Conservation (phyloP, 2,329 filamentous ascomycete genomes). For the Venturia pyrina region DNA sequence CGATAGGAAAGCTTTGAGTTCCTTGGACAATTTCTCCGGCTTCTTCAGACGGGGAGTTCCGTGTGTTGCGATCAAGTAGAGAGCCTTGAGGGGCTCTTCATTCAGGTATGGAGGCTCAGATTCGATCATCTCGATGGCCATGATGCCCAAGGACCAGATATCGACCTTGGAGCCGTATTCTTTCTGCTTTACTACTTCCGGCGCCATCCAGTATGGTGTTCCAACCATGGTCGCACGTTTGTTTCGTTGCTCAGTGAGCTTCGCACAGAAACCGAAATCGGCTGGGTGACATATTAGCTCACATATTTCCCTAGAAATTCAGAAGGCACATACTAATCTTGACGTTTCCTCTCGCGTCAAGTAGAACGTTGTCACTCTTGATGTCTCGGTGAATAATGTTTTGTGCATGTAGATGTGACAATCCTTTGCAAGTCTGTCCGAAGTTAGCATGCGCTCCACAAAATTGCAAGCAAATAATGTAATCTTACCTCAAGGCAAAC, state of each 20-base stretch:
- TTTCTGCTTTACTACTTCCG: constrained; percentile 98
- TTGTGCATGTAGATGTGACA: constrained; percentile 89
- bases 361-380: constrained; percentile 96
- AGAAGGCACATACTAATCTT: constrained; percentile 71
- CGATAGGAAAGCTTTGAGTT: constrained; percentile 92
- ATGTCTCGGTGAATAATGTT: constrained; percentile 99
- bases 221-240: constrained; percentile 99
- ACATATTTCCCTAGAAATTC: background rate
- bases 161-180: constrained; percentile 98
- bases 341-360: constrained; percentile 89
- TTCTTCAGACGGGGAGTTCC: constrained; percentile 96
- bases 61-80: constrained; percentile 96
- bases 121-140: constrained; percentile 99
- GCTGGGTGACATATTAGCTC: constrained; percentile 46
- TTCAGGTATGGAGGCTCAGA: constrained; percentile 96
- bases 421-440: constrained; percentile 76
- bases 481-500: constrained; percentile 84
- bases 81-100: constrained; percentile 91
- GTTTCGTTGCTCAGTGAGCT: constrained; percentile 90
- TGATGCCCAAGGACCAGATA: constrained; percentile 97
- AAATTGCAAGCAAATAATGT: constrained; percentile 24
- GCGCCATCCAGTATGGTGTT: constrained; percentile 99
- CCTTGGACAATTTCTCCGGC: constrained; percentile 94
- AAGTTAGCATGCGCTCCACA: constrained; percentile 19
- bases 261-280: constrained; percentile 98